Evolutionary conservation across 768 basidiomycete species (phyloP), one percentile per base, ranked within the genome.

Genomic region (Thelephora aurantiotincta): DNA sequence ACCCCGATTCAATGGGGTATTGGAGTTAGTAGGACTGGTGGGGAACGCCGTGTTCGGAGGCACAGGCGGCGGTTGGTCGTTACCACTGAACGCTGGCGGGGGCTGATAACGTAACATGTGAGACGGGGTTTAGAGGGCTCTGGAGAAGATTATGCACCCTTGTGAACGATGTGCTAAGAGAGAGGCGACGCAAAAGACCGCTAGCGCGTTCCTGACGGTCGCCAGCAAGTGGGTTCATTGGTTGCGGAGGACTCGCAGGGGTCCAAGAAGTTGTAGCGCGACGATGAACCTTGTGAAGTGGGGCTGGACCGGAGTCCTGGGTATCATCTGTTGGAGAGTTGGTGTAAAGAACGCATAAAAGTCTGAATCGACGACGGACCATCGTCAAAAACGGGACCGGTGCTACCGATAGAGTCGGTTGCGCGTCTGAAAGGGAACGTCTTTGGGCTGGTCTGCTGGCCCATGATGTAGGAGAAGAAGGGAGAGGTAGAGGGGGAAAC

Each of bases 161-260:
- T 20, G 57, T 61, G 54, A 83, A 72, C 16, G 73, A 66, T 37
- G 66, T 62, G 45, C 81, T 76, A 9, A 90, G 67, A 34, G 86
- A 88, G 47, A 90, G 78, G 46, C 87, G 73, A 45, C 85, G 74
- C 50, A 90, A 63, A 23, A 89, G 67, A 48, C 78, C 82, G 12
- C 77, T 71, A 1, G 82, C 85, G 7, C 87, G 73, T 50, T 86
- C 82, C 7, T 70, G 63, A 23, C 72, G 72, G 13, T 66, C 60
- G 19, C 54, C 56, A 5, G 75, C 71, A 5, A 74, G 71, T 5
- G 79, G 60, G 14, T 69, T 55, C n/a, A 66, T 60, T 16, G 68
- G 69, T 23, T 75, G 67, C 12, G 66, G 55, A 4, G 69, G 70
- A 16, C 72, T 14, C 18, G 18, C 4, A 14, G 18, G 49, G 6